phyloP scores from a whole-genome alignment of 2,329 filamentous ascomycete genomes.

The Fusarium cicatricum region DNA sequence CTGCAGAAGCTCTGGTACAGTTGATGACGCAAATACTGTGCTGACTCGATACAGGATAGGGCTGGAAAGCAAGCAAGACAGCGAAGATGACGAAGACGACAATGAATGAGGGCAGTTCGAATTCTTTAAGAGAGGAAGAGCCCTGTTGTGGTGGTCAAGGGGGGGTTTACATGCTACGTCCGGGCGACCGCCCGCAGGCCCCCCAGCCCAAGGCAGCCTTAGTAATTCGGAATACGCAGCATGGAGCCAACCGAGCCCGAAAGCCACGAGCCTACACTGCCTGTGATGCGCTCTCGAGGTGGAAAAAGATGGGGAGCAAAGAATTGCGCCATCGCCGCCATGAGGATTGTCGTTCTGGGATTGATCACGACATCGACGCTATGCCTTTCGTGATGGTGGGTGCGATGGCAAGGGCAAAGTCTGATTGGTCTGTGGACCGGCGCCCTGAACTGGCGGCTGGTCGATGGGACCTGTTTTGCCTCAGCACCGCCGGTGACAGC shows the following conservation, averaged over 20 bases:
- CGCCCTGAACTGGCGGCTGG: slow-evolving; percentile 37
- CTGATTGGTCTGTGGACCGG: slow-evolving; percentile 48
- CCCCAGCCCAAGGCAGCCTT: slow-evolving; percentile 35
- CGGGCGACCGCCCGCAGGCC: slow-evolving; percentile 42
- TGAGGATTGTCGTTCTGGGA: slow-evolving; percentile 45
- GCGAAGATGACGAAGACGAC: slow-evolving; percentile 33
- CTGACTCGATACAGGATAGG: slow-evolving; percentile 34
- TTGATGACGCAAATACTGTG: slow-evolving; percentile 39
- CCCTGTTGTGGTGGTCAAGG: slow-evolving; percentile 29
- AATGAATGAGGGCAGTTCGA: slow-evolving; percentile 34
- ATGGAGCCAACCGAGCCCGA: slow-evolving; percentile 29
- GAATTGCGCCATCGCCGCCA: slow-evolving; percentile 51
- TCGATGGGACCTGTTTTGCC: slow-evolving; percentile 37
- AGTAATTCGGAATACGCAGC: slow-evolving; percentile 38
- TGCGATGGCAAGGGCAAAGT: slow-evolving; percentile 28
- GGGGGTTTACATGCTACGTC: slow-evolving; percentile 39
- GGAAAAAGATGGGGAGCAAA: slow-evolving; percentile 40
- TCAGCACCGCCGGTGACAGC: slow-evolving; percentile 34
- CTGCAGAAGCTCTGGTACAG: slow-evolving; percentile 15
- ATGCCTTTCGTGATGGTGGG: slow-evolving; percentile 56
- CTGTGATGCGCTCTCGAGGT: slow-evolving; percentile 34
- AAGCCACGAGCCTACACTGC: slow-evolving; percentile 27
- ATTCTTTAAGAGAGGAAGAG: slow-evolving; percentile 40
- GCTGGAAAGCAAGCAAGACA: slow-evolving; percentile 26
- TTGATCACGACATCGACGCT: slow-evolving; percentile 63